Evolutionary conservation across 169 alveolate species (phyloP).

Genomic region (Plasmodium inui): DNA sequence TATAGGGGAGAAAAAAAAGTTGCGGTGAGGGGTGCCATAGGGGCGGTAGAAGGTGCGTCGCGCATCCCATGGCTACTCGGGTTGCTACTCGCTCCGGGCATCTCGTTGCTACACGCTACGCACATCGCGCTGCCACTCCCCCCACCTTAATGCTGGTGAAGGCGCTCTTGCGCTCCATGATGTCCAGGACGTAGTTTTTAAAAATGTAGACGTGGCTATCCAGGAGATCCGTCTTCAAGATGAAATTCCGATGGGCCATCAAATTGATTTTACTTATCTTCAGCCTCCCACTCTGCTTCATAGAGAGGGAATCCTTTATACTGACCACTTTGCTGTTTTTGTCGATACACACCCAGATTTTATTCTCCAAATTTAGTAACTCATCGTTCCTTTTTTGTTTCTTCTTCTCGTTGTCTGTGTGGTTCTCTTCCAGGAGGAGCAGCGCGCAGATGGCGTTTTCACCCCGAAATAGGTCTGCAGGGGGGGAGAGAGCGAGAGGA

Average conservation of each 20-base stretch:
- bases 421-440: constrained; percentile 31
- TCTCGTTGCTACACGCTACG: neutral
- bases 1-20: neutral
- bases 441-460: constrained; percentile 64
- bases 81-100: neutral
- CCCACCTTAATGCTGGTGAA: constrained; percentile 56
- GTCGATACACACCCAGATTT: constrained; percentile 71
- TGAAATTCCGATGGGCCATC: constrained; percentile 27
- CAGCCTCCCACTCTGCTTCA: constrained; percentile 63
- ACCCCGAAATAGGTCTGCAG: constrained; percentile 44
- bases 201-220: constrained; percentile 68
- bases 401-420: neutral
- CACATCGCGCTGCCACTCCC: too few relatives aligned
- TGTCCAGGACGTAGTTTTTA: constrained; percentile 52
- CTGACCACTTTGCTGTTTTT: constrained; percentile 68
- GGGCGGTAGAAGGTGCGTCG: neutral
- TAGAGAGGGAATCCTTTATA: constrained; percentile 40
- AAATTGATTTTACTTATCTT: constrained; percentile 57
- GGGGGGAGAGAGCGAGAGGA: neutral
- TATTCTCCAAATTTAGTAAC: constrained; percentile 49
- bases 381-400: constrained; percentile 37
- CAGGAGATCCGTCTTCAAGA: constrained; percentile 42
- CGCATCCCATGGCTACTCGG: neutral
- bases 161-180: constrained; percentile 27
- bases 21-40: neutral